Evolutionary conservation across 805 yeast genomes (phyloP).

Genomic region (Pichia scutulata): DNA sequence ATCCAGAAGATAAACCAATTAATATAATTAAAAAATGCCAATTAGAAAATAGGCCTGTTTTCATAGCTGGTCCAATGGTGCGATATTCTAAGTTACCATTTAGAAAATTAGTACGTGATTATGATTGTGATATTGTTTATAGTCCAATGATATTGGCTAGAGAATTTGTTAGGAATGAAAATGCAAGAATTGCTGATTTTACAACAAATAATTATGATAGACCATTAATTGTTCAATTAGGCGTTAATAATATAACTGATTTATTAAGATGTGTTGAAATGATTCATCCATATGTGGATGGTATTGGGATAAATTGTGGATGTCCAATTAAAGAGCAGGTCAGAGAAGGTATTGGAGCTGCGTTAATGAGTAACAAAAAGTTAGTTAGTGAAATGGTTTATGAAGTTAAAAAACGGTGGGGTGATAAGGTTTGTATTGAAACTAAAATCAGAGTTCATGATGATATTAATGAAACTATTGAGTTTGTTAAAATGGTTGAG

Average conservation of each 20-base stretch:
- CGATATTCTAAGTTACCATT: conserved; percentile 92
- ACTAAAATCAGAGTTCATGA: conserved; percentile 86
- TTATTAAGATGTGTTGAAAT: conserved; percentile 75
- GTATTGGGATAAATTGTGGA: conserved; percentile 92
- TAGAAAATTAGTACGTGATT: conserved; percentile 68
- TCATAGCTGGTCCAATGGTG: conserved; percentile 92
- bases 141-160: conserved; percentile 96
- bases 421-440: conserved; percentile 67
- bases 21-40: conserved; percentile 41
- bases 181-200: conserved; percentile 80
- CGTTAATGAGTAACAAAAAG: conserved; percentile 78
- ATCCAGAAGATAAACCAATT: conserved; percentile 45
- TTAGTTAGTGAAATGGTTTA: conserved; percentile 75
- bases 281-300: conserved; percentile 89
- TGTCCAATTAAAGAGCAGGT: conserved; percentile 95
- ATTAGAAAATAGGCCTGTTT: conserved; percentile 45
- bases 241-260: conserved; percentile 79
- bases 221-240: conserved; percentile 82
- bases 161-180: conserved; percentile 79
- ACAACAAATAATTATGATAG: conserved; percentile 66
- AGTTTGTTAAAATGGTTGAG: conserved; percentile 67
- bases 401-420: conserved; percentile 72
- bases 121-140: conserved; percentile 74
- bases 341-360: conserved; percentile 95
- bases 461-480: conserved; percentile 63